phyloP scores from a whole-genome alignment of 2,329 filamentous ascomycete genomes.

The Diaporthe aspalathi region DNA sequence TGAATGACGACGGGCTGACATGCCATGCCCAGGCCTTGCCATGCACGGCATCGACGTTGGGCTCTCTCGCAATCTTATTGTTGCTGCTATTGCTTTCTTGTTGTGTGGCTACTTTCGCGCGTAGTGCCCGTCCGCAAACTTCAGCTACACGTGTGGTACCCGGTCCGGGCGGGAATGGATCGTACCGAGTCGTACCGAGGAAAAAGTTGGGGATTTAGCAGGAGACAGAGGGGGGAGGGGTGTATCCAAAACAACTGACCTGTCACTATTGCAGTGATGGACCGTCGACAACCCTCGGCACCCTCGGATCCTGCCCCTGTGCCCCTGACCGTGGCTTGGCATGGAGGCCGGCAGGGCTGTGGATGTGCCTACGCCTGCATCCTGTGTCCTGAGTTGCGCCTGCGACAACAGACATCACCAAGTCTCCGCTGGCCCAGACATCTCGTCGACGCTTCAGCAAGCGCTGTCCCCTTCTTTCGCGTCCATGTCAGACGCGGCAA shows the following conservation, averaged over 20 bases:
- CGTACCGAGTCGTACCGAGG: conserved; percentile 26
- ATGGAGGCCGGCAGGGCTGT: background rate
- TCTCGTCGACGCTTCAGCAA: conserved; percentile 4
- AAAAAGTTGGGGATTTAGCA: conserved; percentile 20
- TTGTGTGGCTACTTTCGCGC: conserved; percentile 8
- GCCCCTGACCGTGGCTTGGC: conserved; percentile 18
- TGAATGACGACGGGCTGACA: conserved; percentile 17
- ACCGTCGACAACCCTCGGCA: conserved; percentile 2
- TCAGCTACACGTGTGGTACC: conserved; percentile 26
- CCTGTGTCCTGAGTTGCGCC: background rate
- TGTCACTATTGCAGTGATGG: conserved; percentile 21
- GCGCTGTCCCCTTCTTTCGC: background rate
- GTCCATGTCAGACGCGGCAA: background rate
- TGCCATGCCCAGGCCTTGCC: background rate
- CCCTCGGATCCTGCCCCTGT: conserved; percentile 27
- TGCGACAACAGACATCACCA: conserved; percentile 19
- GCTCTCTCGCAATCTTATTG: conserved; percentile 20
- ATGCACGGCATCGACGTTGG: conserved; percentile 28
- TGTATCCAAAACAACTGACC: conserved; percentile 22
- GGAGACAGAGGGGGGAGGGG: background rate
- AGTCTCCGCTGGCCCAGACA: background rate
- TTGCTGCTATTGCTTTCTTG: conserved; percentile 19
- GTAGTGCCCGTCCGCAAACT: conserved; percentile 30
- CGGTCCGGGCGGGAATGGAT: conserved; percentile 25
- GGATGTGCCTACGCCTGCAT: conserved; percentile 3